These are phyloP conservation scores for Pichia gijzeniarum DNA, from an alignment of 805 yeast species.

Conservation along the genomic window DNA sequence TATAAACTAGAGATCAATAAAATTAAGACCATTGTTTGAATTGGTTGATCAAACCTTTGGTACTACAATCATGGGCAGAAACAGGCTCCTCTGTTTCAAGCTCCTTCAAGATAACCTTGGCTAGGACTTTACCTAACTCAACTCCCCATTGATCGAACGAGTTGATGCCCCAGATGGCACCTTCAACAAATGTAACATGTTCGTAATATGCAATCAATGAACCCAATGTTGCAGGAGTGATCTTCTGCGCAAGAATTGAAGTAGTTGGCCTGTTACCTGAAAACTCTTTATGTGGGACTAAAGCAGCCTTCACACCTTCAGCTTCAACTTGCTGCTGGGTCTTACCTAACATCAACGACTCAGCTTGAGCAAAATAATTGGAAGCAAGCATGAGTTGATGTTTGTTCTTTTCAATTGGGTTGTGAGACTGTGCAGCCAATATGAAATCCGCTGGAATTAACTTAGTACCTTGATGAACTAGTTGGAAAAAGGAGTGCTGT, in stretches of 20 bases:
- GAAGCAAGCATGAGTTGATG: constrained; percentile 99
- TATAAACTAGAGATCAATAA: neutral
- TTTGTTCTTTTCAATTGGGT: constrained; percentile 88
- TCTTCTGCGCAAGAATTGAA: constrained; percentile 88
- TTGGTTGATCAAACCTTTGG: constrained; percentile 89
- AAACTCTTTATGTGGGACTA: constrained; percentile 94
- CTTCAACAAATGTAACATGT: constrained; percentile 95
- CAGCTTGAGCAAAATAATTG: constrained; percentile 97
- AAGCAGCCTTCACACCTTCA: constrained; percentile 77
- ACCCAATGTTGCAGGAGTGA: constrained; percentile 95
- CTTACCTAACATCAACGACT: constrained; percentile 96
- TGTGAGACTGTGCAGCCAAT: constrained; percentile 94
- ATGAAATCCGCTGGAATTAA: constrained; percentile 95
- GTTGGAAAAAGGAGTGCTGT: constrained; percentile 98
- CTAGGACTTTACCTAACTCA: constrained; percentile 95
- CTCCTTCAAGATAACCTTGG: constrained; percentile 91
- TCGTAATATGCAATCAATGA: constrained; percentile 97
- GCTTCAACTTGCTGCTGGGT: constrained; percentile 72
- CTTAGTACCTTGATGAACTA: constrained; percentile 98
- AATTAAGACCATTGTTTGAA: constrained; percentile 76
- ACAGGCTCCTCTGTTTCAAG: constrained; percentile 57
- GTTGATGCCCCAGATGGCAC: constrained; percentile 99
- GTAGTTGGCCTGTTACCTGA: constrained; percentile 99
- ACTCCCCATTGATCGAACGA: constrained; percentile 99
- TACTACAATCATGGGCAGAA: constrained; percentile 78